Evolutionary conservation across 2,329 filamentous ascomycete species (phyloP), one percentile per base, ranked within the genome.

Genomic region (Arthrocladium fulminans): DNA sequence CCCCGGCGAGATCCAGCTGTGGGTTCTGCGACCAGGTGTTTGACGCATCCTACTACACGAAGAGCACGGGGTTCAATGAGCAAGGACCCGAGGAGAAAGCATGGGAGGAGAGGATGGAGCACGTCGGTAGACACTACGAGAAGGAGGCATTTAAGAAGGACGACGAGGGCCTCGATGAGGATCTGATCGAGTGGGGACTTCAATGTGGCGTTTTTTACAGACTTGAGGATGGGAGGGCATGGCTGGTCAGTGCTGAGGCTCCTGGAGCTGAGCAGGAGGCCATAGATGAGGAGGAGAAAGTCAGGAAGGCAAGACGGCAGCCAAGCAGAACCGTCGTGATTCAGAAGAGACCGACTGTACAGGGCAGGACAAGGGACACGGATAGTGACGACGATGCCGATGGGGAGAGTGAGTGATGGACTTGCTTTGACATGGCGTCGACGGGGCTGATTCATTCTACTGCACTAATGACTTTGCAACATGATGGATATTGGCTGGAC

Each of bases 91-190:
- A 83, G 0, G 50, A 60, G 0, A 74, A 71, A 4, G 79, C 79
- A 9, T 95, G 88, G 88, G 84, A 92, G 50, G 75, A 82, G 49
- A 75, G 86, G 20, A 87, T 94, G 80, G 89, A 96, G 64, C 89
- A 96, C 66, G 79, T 94, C 2, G 87, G 86, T 0, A 75, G 79
- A 50, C 89, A 96, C 63, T 73, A 90, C 39, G 87, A 92, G 65
- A 83, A 82, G 55, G 62, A 63, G 6, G 55, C 66, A 43, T n/a
- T 32, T 3, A 48, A 32, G 12, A 39, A 27, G n/a, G 32, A 48
- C 12, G 47, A 60, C n/a, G 57, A 68, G 57, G 42, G 55, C 5
- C 57, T 74, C 64, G 64, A 71, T 65, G 38, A 68, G 59, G 65
- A 57, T 3, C 54, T 71, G 32, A 57, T 60, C 29, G 57, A 64